A percentile compares a stretch with the other conserved stretches of the same genome.
Evolutionary conservation across 164 flowering plant genomes (phyloP).

Genomic region (Umbellularia californica): DNA sequence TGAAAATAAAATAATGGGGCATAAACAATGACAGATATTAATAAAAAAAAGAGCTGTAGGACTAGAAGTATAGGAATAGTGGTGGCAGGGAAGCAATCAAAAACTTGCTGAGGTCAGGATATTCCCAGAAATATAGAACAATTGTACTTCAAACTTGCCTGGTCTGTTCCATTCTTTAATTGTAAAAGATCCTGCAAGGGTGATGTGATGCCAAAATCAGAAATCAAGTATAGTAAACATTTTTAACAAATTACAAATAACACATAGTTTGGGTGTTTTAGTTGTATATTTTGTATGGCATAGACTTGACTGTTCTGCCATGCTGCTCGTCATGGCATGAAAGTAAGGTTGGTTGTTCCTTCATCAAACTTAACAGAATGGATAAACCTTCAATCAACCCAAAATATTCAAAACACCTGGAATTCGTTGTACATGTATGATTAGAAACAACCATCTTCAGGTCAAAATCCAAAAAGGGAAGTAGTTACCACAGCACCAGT

Average conservation of each 20-base stretch:
- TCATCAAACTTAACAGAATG: neutral
- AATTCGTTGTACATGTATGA: too few species aligned
- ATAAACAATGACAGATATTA: neutral
- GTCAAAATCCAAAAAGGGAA: constrained; percentile 1
- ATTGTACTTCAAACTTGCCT: constrained; percentile 32
- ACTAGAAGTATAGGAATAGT: neutral
- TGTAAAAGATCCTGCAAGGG: constrained; percentile 67
- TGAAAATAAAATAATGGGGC: too few species aligned
- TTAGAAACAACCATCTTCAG: neutral
- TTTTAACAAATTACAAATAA: neutral
- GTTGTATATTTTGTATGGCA: neutral
- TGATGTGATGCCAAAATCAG: constrained; percentile 7
- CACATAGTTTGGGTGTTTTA: neutral
- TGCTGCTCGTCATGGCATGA: neutral
- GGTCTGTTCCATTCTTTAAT: constrained; percentile 60
- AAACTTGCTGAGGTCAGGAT: neutral
- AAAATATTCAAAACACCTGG: too few species aligned
- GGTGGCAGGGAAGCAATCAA: neutral
- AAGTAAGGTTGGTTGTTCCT: neutral
- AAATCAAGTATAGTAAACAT: neutral
- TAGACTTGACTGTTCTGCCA: neutral
- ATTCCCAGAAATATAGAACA: neutral
- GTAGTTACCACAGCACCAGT: constrained; percentile 74
- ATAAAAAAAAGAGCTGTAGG: neutral
- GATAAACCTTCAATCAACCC: too few species aligned